Conservation (phyloP, 2,329 filamentous ascomycete species). For the Neurospora crassa region DNA sequence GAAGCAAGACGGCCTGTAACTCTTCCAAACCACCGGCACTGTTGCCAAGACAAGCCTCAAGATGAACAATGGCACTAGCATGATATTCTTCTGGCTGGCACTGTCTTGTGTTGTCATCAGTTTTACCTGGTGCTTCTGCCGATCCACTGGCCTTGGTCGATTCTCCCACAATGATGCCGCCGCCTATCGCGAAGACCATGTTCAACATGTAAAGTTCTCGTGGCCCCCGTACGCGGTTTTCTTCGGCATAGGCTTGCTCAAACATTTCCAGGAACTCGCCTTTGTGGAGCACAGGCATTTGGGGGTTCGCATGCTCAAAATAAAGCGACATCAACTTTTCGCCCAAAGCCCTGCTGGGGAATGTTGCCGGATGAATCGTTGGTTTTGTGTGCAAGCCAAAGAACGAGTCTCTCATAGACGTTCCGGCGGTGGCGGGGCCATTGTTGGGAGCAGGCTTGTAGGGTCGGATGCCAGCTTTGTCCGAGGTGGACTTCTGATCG, state of each 20-base stretch:
- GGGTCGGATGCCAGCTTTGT: constrained; percentile 52
- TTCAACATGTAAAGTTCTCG: constrained; percentile 89
- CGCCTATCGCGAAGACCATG: constrained; percentile 94
- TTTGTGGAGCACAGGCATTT: constrained; percentile 86
- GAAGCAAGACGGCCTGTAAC: constrained; percentile 80
- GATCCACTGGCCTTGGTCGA: constrained; percentile 30
- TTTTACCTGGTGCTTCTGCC: constrained; percentile 11
- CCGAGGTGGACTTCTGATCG: constrained; percentile 56
- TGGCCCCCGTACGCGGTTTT: constrained; percentile 57
- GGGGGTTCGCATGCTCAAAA: constrained; percentile 93
- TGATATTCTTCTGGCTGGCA: constrained; percentile 91
- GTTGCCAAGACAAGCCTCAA: constrained; percentile 76
- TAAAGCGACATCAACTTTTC: constrained; percentile 69
- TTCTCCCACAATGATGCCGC: constrained; percentile 78
- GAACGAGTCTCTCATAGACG: constrained; percentile 89
- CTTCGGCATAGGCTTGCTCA: constrained; percentile 65
- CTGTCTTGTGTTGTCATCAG: constrained; percentile 29
- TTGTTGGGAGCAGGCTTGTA: constrained; percentile 41
- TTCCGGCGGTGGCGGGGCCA: constrained; percentile 50
- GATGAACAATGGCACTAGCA: constrained; percentile 83
- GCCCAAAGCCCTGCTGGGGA: constrained; percentile 70
- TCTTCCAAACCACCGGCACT: constrained; percentile 89
- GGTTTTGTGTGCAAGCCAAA: constrained; percentile 92
- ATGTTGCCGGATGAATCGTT: constrained; percentile 73
- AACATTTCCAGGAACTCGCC: constrained; percentile 85